phyloP scores from a whole-genome alignment of 768 basidiomycete genomes.

The Symmetrospora coprosmae region DNA sequence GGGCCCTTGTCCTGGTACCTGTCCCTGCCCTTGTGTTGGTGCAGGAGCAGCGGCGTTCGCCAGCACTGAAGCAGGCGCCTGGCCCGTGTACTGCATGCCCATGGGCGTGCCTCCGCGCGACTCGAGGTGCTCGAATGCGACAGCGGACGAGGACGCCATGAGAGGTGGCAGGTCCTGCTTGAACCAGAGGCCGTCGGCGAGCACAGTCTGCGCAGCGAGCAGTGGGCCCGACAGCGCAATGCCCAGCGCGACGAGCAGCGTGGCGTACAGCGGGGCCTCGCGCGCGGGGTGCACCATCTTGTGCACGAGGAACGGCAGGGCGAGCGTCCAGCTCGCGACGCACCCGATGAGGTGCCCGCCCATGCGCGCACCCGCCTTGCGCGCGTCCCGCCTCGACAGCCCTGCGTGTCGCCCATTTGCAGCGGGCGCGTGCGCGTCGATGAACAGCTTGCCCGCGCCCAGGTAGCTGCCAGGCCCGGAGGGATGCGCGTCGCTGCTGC shows the following conservation, averaged over 20 bases:
- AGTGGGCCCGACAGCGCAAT: conserved; percentile 12
- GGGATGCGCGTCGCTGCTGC: not conserved
- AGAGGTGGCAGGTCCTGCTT: not conserved
- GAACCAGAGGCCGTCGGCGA: conserved; percentile 13
- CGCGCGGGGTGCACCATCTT: conserved; percentile 5
- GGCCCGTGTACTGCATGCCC: too few species aligned
- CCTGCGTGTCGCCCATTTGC: not conserved
- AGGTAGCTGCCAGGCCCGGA: conserved; percentile 1
- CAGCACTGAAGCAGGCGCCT: too few species aligned
- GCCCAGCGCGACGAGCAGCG: conserved; percentile 8
- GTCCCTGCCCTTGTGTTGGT: too few species aligned
- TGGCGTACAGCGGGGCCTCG: not conserved
- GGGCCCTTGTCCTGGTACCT: too few species aligned
- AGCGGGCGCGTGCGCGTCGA: too few species aligned
- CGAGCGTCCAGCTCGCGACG: conserved; percentile 4
- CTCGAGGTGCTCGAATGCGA: conserved; percentile 19
- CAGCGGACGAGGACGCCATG: conserved; percentile 16
- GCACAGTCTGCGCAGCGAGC: conserved; percentile 11
- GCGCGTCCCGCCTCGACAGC: not conserved
- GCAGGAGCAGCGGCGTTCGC: not conserved
- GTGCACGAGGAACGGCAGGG: conserved; percentile 9
- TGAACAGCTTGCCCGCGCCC: not conserved
- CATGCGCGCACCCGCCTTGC: conserved; percentile 16
- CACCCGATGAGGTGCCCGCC: conserved; percentile 12
- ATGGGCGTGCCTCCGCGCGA: conserved; percentile 2